These are phyloP conservation scores for Gossypium schwendimanii DNA, from an alignment of 441 rosid species.

Conservation along the genomic window DNA sequence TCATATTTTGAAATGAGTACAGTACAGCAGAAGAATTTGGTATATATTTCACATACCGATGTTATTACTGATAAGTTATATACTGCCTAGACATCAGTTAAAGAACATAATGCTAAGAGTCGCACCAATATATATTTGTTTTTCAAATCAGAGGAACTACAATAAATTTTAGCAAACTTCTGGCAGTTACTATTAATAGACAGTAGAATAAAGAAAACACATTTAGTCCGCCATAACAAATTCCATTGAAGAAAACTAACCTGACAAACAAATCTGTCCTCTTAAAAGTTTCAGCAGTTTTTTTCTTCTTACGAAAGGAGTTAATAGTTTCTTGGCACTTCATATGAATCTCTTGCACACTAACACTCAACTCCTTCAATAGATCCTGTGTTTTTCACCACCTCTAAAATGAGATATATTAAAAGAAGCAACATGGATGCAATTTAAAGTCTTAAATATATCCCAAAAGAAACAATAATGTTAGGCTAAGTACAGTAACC, in stretches of 20 bases:
- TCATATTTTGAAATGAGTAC: no score
- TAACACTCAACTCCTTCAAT: conserved; percentile 48
- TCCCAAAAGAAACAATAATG: conserved; percentile 16
- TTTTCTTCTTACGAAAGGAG: conserved; percentile 49
- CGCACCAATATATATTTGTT: neutral
- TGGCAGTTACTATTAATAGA: neutral
- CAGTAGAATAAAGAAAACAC: neutral
- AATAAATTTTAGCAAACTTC: neutral
- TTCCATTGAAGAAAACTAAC: conserved; percentile 37
- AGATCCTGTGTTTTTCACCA: conserved; percentile 44
- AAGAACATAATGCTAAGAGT: neutral
- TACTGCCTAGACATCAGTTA: neutral
- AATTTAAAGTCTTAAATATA: conserved; percentile 8
- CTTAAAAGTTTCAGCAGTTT: conserved; percentile 36
- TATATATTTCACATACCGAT: neutral
- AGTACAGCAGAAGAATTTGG: neutral
- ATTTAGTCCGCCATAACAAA: neutral
- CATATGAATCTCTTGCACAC: conserved; percentile 48
- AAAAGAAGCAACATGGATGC: conserved; percentile 7
- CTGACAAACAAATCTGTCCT: conserved; percentile 45
- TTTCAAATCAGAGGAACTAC: neutral
- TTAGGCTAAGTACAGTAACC: conserved; percentile 32
- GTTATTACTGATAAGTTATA: neutral
- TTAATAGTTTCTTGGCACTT: conserved; percentile 61
- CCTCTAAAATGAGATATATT: conserved; percentile 17